Evolutionary conservation across 2,329 filamentous ascomycete genomes (phyloP).

Genomic region (Cadophora luteo-olivacea): DNA sequence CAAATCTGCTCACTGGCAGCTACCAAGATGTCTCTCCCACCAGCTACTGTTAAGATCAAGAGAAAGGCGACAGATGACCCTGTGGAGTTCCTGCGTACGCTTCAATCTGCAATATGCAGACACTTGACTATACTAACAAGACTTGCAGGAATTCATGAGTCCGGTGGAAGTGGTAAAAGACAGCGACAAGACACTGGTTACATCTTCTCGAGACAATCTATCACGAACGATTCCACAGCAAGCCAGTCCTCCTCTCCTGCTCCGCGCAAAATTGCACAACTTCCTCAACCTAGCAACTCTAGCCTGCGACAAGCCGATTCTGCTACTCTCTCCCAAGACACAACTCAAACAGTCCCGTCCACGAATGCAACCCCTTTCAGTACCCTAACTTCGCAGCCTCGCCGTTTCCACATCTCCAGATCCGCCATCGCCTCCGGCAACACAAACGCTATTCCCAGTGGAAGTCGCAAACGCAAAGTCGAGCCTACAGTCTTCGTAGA

Average conservation of each 20-base stretch:
- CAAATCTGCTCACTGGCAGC: not conserved
- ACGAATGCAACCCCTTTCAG: slow-evolving; percentile 7
- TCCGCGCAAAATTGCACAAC: slow-evolving; percentile 34
- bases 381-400: slow-evolving; percentile 45
- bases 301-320: slow-evolving; percentile 6
- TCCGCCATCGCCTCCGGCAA: slow-evolving; percentile 43
- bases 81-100: slow-evolving; percentile 44
- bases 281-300: slow-evolving; percentile 30
- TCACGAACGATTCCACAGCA: slow-evolving; percentile 9
- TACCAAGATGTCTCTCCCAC: slow-evolving; percentile 42
- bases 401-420: slow-evolving; percentile 63
- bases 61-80: slow-evolving; percentile 45
- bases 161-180: slow-evolving; percentile 34
- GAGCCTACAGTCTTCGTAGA: slow-evolving; percentile 61
- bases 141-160: slow-evolving; percentile 41
- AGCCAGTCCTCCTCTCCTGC: slow-evolving; percentile 21
- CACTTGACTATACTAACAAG: slow-evolving; percentile 8
- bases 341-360: not conserved
- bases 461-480: slow-evolving; percentile 33
- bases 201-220: slow-evolving; percentile 42
- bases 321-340: not conserved
- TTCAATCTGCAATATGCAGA: not conserved
- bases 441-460: not conserved
- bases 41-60: slow-evolving; percentile 43
- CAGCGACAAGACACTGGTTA: slow-evolving; percentile 37